Evolutionary conservation across 495 filamentous ascomycete genomes (phyloP).

Genomic region (Clohesyomyces aquaticus): DNA sequence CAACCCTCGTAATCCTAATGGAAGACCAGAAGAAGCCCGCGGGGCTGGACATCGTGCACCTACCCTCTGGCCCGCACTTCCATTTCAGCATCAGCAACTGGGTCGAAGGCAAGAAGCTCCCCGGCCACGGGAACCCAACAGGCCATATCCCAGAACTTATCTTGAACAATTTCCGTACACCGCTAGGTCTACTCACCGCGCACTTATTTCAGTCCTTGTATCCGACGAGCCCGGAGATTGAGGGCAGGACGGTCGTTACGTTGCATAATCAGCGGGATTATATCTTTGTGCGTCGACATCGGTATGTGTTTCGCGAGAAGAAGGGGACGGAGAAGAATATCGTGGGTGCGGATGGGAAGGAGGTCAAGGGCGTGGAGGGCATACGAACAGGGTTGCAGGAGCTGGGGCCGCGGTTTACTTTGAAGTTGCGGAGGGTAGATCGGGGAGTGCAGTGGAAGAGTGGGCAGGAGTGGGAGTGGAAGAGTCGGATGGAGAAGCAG

Average conservation of each 20-base stretch:
- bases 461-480: constrained; percentile 95
- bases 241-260: constrained; percentile 85
- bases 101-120: constrained; percentile 78
- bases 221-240: constrained; percentile 78
- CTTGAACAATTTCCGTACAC: constrained; percentile 93
- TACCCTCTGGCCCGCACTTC: constrained; percentile 85
- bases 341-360: constrained; percentile 82
- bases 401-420: constrained; percentile 78
- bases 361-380: constrained; percentile 76
- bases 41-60: constrained; percentile 77
- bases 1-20: constrained; percentile 75
- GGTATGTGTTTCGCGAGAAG: constrained; percentile 92
- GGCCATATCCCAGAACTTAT: constrained; percentile 91
- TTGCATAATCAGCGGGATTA: constrained; percentile 96
- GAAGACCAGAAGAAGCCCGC: constrained; percentile 82
- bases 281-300: constrained; percentile 85
- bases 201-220: constrained; percentile 83
- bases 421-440: constrained; percentile 89
- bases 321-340: constrained; percentile 82
- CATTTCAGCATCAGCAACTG: constrained; percentile 85
- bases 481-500: constrained; percentile 88
- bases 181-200: constrained; percentile 86
- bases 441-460: constrained; percentile 80
- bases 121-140: constrained; percentile 86
- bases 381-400: constrained; percentile 86